Evolutionary conservation across 352 stramenopile species (phyloP).

Genomic region (Phytophthora quininea): DNA sequence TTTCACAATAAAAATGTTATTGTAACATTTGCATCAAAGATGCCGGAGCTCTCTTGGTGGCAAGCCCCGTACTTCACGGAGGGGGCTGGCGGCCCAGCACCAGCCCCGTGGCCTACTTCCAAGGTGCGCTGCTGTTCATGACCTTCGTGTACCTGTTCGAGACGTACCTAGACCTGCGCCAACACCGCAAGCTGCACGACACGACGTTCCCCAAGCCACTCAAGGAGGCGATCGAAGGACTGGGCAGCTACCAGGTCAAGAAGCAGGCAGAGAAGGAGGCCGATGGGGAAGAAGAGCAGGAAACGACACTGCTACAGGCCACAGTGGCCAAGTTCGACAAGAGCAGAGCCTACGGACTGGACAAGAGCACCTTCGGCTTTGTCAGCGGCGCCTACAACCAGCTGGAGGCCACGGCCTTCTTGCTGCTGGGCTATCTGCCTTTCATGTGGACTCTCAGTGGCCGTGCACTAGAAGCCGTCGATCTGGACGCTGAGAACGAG

Average conservation of each 20-base stretch:
- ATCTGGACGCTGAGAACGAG: constrained; percentile 78
- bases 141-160: constrained; percentile 92
- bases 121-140: constrained; percentile 86
- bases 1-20: not conserved
- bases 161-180: constrained; percentile 92
- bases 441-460: constrained; percentile 93
- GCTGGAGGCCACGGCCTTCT: constrained; percentile 82
- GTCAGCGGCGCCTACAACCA: constrained; percentile 89
- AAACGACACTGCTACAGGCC: constrained; percentile 77
- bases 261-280: constrained; percentile 22
- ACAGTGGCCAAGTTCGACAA: constrained; percentile 93
- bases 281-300: constrained; percentile 17
- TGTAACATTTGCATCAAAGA: constrained; percentile 3
- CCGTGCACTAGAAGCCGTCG: constrained; percentile 55
- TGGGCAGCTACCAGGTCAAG: constrained; percentile 46
- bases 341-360: constrained; percentile 94
- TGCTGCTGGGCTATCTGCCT: constrained; percentile 93
- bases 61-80: constrained; percentile 60
- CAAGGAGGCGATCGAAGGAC: constrained; percentile 51
- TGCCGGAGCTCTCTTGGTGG: constrained; percentile 48
- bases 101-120: constrained; percentile 70
- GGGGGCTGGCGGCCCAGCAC: constrained; percentile 50
- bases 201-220: constrained; percentile 66
- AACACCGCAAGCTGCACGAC: constrained; percentile 91
- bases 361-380: constrained; percentile 96